Evolutionary conservation across 768 basidiomycete species (phyloP), one percentile per base, ranked within the genome.

Genomic region (Favolaschia claudopus): DNA sequence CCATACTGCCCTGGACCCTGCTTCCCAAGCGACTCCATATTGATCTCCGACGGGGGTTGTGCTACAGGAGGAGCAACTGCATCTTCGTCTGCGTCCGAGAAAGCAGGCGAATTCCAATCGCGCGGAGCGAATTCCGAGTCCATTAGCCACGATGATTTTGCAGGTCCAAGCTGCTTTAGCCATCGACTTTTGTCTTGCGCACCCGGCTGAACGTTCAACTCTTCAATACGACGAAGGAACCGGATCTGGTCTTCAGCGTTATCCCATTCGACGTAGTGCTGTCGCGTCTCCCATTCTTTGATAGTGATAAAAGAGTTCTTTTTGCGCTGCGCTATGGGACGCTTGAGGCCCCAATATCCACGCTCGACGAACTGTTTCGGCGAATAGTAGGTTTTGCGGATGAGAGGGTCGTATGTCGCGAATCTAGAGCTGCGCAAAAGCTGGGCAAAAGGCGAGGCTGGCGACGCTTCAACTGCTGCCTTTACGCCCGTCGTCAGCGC

Each of bases 301-400:
- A 94, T 80, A 19, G 87, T 85, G 57, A 95, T 85, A 66, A 81
- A 85, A n/a, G 86, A 84, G 60, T 85, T 80, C 42, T 83, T 82
- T 29, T 85, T 83, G 50, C 88, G 84, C 42, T 89, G 76, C 3
- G 90, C 78, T 22, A 95, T 83, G 22, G 92, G 89, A 0, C 93
- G 88, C 74, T 96, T 96, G 60, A 95, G 77, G 22, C 93, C 93
- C 84, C 87, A 96, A 76, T 93, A 84, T 51, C 92, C 91, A 25
- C 92, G 85, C 64, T 88, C 80, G 13, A 88, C 85, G 69, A 91
- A 82, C 38, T 89, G 88, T 20, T 84, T 82, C 42, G 84, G 82
- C 0, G 92, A 77, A 15, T 87, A 83, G 74, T 94, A 95, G 19
- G 92, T 85, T 67, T 94, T 93, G 42, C 83, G 82, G 58, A 96